Evolutionary conservation across 306 rosid genomes (phyloP).

Genomic region (Cucurbita pepo): DNA sequence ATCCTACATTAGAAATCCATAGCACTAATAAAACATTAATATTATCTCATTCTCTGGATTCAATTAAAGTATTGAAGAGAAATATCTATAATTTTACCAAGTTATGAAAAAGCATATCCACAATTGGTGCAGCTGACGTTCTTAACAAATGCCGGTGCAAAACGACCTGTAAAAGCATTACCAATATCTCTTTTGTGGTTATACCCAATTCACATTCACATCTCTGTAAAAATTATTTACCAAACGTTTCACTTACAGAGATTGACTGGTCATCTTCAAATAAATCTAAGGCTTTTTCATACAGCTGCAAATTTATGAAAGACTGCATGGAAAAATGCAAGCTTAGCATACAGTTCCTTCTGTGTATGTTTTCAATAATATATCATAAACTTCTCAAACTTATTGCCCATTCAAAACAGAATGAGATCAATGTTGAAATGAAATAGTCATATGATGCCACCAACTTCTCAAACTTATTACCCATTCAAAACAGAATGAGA

Average conservation of each 20-base stretch:
- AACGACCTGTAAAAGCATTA: slow-evolving; percentile 51
- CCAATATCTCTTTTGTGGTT: slow-evolving; percentile 5
- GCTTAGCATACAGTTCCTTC: slow-evolving; percentile 6
- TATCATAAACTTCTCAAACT: not conserved
- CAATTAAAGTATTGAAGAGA: slow-evolving; percentile 1
- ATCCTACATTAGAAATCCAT: slow-evolving; percentile 36
- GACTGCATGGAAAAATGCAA: slow-evolving; percentile 39
- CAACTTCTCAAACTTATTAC: not conserved
- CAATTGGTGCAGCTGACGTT: slow-evolving; percentile 59
- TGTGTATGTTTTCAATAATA: not conserved
- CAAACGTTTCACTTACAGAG: slow-evolving; percentile 42
- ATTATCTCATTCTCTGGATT: slow-evolving; percentile 3
- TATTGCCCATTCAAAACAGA: not conserved
- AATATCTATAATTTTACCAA: slow-evolving; percentile 31
- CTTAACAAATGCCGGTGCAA: slow-evolving; percentile 92
- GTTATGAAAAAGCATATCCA: slow-evolving; percentile 50
- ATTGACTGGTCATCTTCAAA: slow-evolving; percentile 91
- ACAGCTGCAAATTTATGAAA: slow-evolving; percentile 89
- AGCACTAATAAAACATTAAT: not conserved
- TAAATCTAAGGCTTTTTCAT: slow-evolving; percentile 82
- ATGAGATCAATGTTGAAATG: not conserved
- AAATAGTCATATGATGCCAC: not conserved
- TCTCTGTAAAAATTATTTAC: slow-evolving; percentile 5
- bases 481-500: not conserved
- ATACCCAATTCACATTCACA: slow-evolving; percentile 11